phyloP scores from a whole-genome alignment of 352 stramenopile genomes.

The Peronosclerospora sorghi region DNA sequence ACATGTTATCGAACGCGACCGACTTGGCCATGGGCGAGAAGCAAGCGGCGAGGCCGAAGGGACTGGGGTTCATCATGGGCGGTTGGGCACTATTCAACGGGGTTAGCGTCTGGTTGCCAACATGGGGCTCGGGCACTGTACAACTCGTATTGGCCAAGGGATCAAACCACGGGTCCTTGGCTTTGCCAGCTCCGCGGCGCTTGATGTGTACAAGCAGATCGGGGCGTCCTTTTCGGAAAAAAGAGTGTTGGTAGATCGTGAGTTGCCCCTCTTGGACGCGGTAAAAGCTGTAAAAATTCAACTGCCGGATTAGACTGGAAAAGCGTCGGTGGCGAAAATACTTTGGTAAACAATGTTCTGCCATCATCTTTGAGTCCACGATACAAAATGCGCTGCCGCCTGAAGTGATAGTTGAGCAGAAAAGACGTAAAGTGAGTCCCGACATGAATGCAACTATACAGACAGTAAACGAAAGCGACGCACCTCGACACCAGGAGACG shows the following conservation, averaged over 20 bases:
- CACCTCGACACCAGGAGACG: slow-evolving; percentile 77
- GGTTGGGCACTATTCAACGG: slow-evolving; percentile 5
- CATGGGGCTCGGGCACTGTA: slow-evolving; percentile 1
- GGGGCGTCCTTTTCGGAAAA: slow-evolving; percentile 71
- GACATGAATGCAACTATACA: too few relatives aligned
- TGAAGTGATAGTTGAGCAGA: too few relatives aligned
- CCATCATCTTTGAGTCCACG: slow-evolving; percentile 83
- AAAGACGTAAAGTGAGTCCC: too few relatives aligned
- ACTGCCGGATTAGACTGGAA: slow-evolving; percentile 81
- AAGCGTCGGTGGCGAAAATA: slow-evolving; percentile 87
- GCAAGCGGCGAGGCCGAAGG: slow-evolving; percentile 33
- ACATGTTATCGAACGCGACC: slow-evolving; percentile 79
- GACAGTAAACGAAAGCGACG: too few relatives aligned
- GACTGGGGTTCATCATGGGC: slow-evolving; percentile 15
- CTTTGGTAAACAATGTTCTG: slow-evolving; percentile 81
- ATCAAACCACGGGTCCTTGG: slow-evolving; percentile 81
- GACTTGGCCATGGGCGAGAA: slow-evolving; percentile 76
- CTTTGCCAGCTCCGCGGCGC: slow-evolving; percentile 67
- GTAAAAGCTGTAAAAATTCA: slow-evolving; percentile 91
- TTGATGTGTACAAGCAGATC: slow-evolving; percentile 81
- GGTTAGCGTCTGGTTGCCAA: slow-evolving; percentile 1
- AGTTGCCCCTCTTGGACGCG: slow-evolving; percentile 79
- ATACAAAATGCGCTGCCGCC: slow-evolving; percentile 86
- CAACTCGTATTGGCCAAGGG: slow-evolving; percentile 32
- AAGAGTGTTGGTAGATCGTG: slow-evolving; percentile 81